A percentile compares a stretch with the other conserved stretches of the same genome.
Conservation (phyloP, 1,284 basidiomycete species). For the Violaceomyces palustris region DNA sequence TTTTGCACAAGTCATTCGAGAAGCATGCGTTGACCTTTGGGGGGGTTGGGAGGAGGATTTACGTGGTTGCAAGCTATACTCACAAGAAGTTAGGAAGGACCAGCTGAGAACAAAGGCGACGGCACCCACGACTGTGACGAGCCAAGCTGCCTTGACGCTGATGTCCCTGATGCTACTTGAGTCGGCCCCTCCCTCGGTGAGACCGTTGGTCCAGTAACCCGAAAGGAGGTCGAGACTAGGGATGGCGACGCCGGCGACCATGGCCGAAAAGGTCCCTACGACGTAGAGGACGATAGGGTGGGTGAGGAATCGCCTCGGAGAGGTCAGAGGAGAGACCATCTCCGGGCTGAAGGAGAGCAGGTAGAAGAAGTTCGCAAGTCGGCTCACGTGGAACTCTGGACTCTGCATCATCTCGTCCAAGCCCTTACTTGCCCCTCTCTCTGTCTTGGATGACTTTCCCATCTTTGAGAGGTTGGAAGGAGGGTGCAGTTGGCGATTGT, state of each 20-base stretch:
- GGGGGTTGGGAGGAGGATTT: neutral
- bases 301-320: conserved; percentile 20
- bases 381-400: conserved; percentile 1
- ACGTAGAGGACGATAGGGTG: conserved; percentile 42
- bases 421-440: no score
- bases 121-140: conserved; percentile 52
- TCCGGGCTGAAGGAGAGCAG: conserved; percentile 38
- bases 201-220: conserved; percentile 41
- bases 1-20: no score
- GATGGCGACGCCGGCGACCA: conserved; percentile 34
- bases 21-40: no score
- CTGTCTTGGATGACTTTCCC: no score
- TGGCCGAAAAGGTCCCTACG: conserved; percentile 29
- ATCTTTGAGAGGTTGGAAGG: no score
- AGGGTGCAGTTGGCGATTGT: no score
- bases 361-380: conserved; percentile 32
- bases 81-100: conserved; percentile 43
- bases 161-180: conserved; percentile 18
- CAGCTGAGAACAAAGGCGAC: conserved; percentile 42
- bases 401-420: conserved; percentile 1
- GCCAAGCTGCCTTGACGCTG: conserved; percentile 47
- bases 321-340: conserved; percentile 10
- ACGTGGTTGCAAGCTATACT: neutral
- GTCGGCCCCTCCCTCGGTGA: conserved; percentile 20
- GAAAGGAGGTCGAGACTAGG: conserved; percentile 45